A percentile compares a stretch with the other conserved stretches of the same genome.
Conservation (phyloP, 2,329 filamentous ascomycete species). For the Verticillium alfalfae region DNA sequence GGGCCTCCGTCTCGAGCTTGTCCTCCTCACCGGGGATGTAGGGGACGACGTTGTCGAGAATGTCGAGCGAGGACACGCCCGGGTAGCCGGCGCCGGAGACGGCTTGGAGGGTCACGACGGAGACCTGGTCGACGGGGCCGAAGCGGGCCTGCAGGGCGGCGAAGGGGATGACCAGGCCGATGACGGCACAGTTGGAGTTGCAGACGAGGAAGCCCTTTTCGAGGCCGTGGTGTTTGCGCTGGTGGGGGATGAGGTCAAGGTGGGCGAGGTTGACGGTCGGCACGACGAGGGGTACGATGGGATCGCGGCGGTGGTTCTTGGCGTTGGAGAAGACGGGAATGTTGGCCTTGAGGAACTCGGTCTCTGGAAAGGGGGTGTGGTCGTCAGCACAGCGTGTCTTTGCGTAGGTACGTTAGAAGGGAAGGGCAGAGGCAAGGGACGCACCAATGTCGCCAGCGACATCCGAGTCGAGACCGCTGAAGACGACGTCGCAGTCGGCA, state of each 20-base stretch:
- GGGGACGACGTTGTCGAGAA: constrained; percentile 92
- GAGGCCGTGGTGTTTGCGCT: constrained; percentile 66
- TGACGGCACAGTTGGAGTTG: constrained; percentile 98
- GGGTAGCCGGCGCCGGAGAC: constrained; percentile 90
- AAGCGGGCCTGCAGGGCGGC: constrained; percentile 84
- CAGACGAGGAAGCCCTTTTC: constrained; percentile 89
- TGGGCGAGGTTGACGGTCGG: constrained; percentile 91
- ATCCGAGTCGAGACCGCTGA: constrained; percentile 87
- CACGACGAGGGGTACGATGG: constrained; percentile 85
- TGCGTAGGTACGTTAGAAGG: background rate
- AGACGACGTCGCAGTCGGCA: constrained; percentile 84
- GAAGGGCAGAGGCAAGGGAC: constrained; percentile 17
- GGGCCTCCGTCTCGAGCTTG: constrained; percentile 90
- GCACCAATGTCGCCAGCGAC: constrained; percentile 86
- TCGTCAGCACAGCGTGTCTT: background rate
- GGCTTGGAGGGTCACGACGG: constrained; percentile 90
- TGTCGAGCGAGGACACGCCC: constrained; percentile 88
- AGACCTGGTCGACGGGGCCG: constrained; percentile 69
- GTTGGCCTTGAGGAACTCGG: constrained; percentile 83
- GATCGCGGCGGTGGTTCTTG: constrained; percentile 92
- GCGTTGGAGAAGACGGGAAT: constrained; percentile 95
- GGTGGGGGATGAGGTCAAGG: constrained; percentile 82
- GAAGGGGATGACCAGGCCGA: constrained; percentile 91
- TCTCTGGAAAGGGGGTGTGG: constrained; percentile 52
- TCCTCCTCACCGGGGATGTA: constrained; percentile 93